These are phyloP conservation scores for Botrytis hyacinthi DNA, from an alignment of 2,329 filamentous ascomycete species.

Conservation along the genomic window DNA sequence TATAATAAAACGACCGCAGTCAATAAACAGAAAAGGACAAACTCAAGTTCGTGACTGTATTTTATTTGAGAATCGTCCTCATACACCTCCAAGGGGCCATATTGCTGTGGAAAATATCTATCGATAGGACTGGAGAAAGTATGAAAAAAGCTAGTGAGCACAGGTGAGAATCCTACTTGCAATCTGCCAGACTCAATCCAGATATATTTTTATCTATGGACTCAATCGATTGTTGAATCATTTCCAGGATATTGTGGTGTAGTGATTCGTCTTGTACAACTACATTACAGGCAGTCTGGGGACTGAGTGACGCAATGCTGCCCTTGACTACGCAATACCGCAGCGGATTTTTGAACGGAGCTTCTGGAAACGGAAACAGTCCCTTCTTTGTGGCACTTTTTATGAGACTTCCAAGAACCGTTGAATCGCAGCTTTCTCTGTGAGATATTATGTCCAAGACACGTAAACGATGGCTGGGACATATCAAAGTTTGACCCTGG, in stretches of 20 bases:
- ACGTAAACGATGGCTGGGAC: not conserved
- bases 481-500: not conserved
- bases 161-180: not conserved
- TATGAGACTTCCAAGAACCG: not conserved
- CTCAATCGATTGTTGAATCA: rapidly evolving
- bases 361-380: not conserved
- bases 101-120: not conserved
- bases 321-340: not conserved
- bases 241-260: not conserved
- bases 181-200: not conserved
- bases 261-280: not conserved
- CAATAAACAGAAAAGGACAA: no score
- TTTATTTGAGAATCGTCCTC: not conserved
- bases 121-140: not conserved
- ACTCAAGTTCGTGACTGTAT: not conserved
- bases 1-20: no score
- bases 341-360: not conserved
- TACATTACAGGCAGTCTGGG: not conserved
- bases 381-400: not conserved
- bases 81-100: no score
- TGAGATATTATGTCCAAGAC: not conserved
- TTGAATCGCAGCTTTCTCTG: not conserved
- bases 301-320: not conserved
- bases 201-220: not conserved
- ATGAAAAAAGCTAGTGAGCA: not conserved